Base-by-base conservation (phyloP, 768 basidiomycete genomes). In the Termitomyces sp. region DNA sequence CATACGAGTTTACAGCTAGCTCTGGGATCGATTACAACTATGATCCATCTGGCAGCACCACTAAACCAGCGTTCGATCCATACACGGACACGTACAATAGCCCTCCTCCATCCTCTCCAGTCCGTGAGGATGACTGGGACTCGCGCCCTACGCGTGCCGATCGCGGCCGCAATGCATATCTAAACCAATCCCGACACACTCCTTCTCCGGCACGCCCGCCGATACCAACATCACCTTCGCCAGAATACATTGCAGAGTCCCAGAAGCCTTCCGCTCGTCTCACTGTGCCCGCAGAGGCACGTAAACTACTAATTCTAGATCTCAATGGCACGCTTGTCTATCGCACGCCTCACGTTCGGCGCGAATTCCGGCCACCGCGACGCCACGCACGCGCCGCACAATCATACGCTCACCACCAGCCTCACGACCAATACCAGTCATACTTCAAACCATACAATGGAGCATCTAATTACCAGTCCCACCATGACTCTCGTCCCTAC, bases 221-320 rank as follows among this genome's bases (percentile, higher is more conserved):
- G 4, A 45, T 40, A 34, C 62, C 56, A 13, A 59, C 59, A 0
- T 40, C 59, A 18, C 74, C 74, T 6, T 69, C 70, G 0, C 59
- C 63, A 14, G 69, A 72, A 48, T 79, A 79, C 60, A 56, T 77
- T 18, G 18, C 54, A 34, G 65, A 65, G 6, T 70, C 76, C 2
- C 60, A 64, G 0, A 57, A 68, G 34, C 68, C 72, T 0, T 76
- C 76, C 8, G 48, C 52, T 9, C 61, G 53, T 4, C 59, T 77
- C 5, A 20, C 55, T 0, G 63, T 70, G 6, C 68, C 72, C 10
- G 52, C 69, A 48, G 58, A 16, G 63, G 68, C 5, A 5, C 79
- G 86, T 24, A 92, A 91, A 65, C 79, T 92, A 1, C 77, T 92
- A 49, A 78, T 92, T 5, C 78, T 93, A 7, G 90, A 93, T 67